Conservation (phyloP, 148 eudicot species). For the Arctostaphylos glauca region DNA sequence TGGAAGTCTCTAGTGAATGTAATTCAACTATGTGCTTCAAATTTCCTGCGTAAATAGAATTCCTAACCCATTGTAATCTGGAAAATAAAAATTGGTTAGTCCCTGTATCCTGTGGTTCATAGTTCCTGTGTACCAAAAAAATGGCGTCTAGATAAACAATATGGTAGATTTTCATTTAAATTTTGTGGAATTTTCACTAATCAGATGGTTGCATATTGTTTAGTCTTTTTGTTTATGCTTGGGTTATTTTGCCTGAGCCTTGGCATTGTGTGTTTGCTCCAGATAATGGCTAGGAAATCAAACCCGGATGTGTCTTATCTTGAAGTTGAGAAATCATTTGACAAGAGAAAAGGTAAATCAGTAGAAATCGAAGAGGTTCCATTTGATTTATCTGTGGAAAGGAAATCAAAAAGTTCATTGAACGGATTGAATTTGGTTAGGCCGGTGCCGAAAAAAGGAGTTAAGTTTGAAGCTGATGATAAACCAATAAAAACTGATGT, state of each 20-base stretch:
- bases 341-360: slow-evolving; percentile 67
- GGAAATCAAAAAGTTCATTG: slow-evolving; percentile 29
- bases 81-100: background rate
- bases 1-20: background rate
- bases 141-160: background rate
- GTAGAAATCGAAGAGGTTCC: slow-evolving; percentile 72
- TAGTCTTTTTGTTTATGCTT: background rate
- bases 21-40: background rate
- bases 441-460: slow-evolving; percentile 74
- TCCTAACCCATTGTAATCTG: background rate
- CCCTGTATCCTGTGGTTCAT: background rate
- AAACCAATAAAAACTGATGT: slow-evolving; percentile 31
- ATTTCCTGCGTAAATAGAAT: background rate
- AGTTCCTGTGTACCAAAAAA: background rate
- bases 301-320: slow-evolving; percentile 72
- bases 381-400: slow-evolving; percentile 53
- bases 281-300: slow-evolving; percentile 77
- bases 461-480: slow-evolving; percentile 52
- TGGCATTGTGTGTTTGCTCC: slow-evolving; percentile 25
- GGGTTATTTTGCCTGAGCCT: background rate
- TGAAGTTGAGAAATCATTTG: slow-evolving; percentile 74
- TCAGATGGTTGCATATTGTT: background rate
- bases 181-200: background rate
- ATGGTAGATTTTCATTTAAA: background rate
- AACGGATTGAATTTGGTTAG: slow-evolving; percentile 66